Evolutionary conservation across 495 filamentous ascomycete species (phyloP).

Genomic region (Penicillium crystallinum): DNA sequence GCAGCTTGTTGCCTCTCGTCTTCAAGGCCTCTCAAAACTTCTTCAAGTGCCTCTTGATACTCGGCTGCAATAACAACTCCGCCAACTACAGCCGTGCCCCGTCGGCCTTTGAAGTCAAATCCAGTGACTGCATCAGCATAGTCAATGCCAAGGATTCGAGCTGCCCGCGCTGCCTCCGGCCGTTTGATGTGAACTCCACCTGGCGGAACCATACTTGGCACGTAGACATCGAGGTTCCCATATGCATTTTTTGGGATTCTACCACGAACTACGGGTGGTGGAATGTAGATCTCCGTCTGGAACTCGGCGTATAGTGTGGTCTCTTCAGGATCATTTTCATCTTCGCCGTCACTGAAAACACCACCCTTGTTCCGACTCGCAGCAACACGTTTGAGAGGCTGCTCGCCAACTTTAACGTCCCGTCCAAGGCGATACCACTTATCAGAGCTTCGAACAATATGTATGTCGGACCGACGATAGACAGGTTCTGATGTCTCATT

Average conservation of each 20-base stretch:
- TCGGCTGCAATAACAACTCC: constrained; percentile 73
- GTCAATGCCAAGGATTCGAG: constrained; percentile 73
- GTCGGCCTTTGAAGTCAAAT: constrained; percentile 77
- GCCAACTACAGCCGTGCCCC: constrained; percentile 70
- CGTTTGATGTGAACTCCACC: constrained; percentile 71
- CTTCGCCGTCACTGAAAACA: constrained; percentile 37
- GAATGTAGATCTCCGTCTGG: constrained; percentile 71
- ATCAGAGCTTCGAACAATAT: constrained; percentile 65
- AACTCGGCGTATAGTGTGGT: constrained; percentile 61
- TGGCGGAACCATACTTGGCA: constrained; percentile 83
- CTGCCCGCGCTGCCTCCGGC: constrained; percentile 64
- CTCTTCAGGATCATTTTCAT: constrained; percentile 35
- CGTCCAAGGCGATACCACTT: constrained; percentile 86
- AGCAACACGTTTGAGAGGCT: constrained; percentile 66
- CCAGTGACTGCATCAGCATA: constrained; percentile 86
- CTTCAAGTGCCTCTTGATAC: constrained; percentile 63
- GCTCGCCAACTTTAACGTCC: constrained; percentile 66
- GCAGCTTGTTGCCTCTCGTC: constrained; percentile 55
- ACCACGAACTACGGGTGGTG: constrained; percentile 71
- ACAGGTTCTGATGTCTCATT: constrained; percentile 55
- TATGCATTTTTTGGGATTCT: constrained; percentile 79
- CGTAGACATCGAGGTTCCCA: constrained; percentile 87
- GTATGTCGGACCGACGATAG: constrained; percentile 76
- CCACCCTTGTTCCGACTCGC: constrained; percentile 36
- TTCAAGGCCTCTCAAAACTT: constrained; percentile 58